Base-by-base conservation (phyloP, 495 filamentous ascomycete species). In the Aspergillus ostianus region DNA sequence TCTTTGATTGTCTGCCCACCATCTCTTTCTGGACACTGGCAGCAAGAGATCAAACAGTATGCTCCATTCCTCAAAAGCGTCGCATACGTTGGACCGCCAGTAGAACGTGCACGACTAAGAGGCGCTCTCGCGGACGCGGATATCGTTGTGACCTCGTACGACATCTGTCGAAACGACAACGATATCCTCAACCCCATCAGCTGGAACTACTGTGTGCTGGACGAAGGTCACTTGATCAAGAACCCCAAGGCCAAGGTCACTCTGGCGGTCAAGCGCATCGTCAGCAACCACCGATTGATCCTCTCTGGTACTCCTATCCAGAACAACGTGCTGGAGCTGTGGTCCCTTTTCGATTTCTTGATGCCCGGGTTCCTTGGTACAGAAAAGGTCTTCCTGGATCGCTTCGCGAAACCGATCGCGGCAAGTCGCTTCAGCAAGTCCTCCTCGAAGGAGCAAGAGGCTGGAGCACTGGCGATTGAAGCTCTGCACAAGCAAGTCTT, bases 351-450 rank as follows among this genome's bases (percentile, higher is more conserved):
- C 67, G 94, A 98, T 73, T 98, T 98, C 78, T 77, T 98, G 59
- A 98, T 98, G 94, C 94, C 94, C 5, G 95, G 94, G 7, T 98
- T 98, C 81, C 78, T 98, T 8, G 94, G 94, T n/a, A 91, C 94
- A 0, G 94, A 98, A 67, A 98, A 97, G 73, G 93, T 98, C 26
- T 98, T 98, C 81, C 78, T 96, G 47, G 95, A 98, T 69, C 86
- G 94, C 21, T 98, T 98, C 63, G 93, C 94, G 15, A 98, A 98
- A 73, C 94, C 94, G 19, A 98, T 98, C 62, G 92, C 93, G 0
- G 92, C 92, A 27, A 93, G 89, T 70, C 90, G 94, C 26, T 95
- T 92, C 73, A 90, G 90, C 75, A 97, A 98, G 73, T 94, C 92
- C 17, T 97, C 93, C 8, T 97, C 94, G 0, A 98, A 97, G 71